Conservation (phyloP, 2,329 filamentous ascomycete species). For the Apiospora sp. region DNA sequence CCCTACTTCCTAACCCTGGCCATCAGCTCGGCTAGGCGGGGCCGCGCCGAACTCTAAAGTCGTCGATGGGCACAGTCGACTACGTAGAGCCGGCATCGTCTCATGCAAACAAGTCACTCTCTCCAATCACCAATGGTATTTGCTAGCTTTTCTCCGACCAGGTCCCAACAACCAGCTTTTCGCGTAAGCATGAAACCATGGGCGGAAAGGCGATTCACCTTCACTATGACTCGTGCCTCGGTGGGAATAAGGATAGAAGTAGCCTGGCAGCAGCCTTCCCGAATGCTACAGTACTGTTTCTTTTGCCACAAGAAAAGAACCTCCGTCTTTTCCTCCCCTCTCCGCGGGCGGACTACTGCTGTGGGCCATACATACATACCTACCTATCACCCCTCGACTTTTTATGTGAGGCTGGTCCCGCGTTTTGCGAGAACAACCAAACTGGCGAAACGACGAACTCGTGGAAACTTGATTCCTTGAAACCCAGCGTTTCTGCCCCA, state of each 20-base stretch:
- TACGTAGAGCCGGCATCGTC: background rate
- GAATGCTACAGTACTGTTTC: background rate
- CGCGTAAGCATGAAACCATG: background rate
- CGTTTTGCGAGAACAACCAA: background rate
- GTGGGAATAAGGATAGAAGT: background rate
- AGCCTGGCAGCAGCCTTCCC: background rate
- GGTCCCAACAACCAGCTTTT: background rate
- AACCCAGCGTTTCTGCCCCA: background rate
- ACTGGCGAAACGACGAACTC: background rate
- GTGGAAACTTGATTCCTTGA: background rate
- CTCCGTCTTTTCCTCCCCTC: background rate
- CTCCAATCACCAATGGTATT: background rate
- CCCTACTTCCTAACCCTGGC: background rate
- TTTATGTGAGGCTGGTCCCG: background rate
- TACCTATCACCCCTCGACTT: background rate
- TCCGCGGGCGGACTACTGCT: background rate
- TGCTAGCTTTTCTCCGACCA: background rate
- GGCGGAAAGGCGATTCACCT: background rate
- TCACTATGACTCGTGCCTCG: background rate
- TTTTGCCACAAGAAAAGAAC: background rate
- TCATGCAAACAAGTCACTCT: background rate
- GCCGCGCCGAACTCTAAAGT: background rate
- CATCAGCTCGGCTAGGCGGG: background rate
- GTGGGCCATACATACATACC: too few species aligned
- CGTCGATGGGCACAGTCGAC: background rate